These are phyloP conservation scores for Colletotrichum sp. DNA, from an alignment of 2,329 filamentous ascomycete species.

Conservation along the genomic window DNA sequence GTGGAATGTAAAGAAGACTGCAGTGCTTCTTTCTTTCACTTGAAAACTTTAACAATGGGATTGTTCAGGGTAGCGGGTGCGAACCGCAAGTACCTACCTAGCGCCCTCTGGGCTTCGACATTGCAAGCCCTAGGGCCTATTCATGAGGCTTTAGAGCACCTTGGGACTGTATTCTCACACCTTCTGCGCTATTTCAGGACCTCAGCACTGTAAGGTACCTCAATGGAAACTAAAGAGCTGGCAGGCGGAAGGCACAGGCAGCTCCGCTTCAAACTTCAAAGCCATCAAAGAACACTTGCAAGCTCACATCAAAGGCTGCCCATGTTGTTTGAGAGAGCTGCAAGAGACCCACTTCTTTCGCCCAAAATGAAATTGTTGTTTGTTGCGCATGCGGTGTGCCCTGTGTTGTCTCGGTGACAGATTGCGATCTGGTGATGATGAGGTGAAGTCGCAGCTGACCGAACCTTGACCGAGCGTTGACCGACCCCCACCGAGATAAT, in stretches of 20 bases:
- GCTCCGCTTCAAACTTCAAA: neutral
- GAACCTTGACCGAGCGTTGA: neutral
- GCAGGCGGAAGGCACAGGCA: neutral
- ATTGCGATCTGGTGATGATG: neutral
- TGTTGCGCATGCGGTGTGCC: neutral
- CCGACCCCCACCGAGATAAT: neutral
- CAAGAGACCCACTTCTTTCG: neutral
- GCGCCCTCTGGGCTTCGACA: neutral
- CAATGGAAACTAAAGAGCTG: neutral
- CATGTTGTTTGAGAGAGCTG: neutral
- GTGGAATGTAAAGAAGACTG: accelerated
- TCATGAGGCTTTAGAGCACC: neutral
- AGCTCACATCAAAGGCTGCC: neutral
- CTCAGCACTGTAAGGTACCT: neutral
- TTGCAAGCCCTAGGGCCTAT: neutral
- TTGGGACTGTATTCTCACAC: neutral
- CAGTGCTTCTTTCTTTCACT: neutral
- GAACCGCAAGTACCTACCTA: neutral
- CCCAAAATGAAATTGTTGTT: neutral
- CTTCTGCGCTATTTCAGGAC: neutral
- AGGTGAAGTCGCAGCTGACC: neutral
- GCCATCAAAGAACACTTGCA: neutral
- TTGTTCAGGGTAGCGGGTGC: neutral
- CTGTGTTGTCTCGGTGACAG: neutral
- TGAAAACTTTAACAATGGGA: neutral